Evolutionary conservation across 2,329 filamentous ascomycete genomes (phyloP).

Genomic region (Ophiosphaerella herpotricha): DNA sequence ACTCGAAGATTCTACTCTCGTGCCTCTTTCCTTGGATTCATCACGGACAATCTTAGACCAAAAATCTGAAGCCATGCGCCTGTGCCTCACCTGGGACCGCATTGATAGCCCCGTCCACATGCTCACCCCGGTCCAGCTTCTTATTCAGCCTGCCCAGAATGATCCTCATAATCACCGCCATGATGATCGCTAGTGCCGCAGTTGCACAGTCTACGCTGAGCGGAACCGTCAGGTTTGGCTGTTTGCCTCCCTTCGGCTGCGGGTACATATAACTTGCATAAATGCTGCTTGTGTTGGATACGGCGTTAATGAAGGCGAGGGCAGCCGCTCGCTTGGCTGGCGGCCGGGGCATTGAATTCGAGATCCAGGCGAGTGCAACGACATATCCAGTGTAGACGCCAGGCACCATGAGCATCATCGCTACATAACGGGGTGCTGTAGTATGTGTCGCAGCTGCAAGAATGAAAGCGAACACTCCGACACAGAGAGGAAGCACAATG

Average conservation of each 20-base stretch:
- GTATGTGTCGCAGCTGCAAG: constrained; percentile 66
- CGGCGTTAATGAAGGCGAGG: constrained; percentile 75
- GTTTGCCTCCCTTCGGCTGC: constrained; percentile 42
- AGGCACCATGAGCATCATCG: constrained; percentile 72
- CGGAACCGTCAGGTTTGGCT: constrained; percentile 56
- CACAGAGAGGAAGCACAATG: constrained; percentile 63
- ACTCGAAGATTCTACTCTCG: no score
- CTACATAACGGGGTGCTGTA: constrained; percentile 66
- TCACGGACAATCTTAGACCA: constrained; percentile 50
- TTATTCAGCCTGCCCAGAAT: constrained; percentile 69
- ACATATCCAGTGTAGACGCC: constrained; percentile 66
- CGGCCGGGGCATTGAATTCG: constrained; percentile 74
- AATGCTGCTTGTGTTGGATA: constrained; percentile 71
- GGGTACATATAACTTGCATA: constrained; percentile 73
- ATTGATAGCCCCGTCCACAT: constrained; percentile 59
- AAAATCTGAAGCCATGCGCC: constrained; percentile 69
- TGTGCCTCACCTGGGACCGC: constrained; percentile 60
- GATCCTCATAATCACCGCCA: constrained; percentile 65
- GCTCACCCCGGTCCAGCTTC: constrained; percentile 69
- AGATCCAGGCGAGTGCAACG: constrained; percentile 74
- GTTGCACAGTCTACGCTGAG: constrained; percentile 72
- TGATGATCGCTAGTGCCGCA: constrained; percentile 65
- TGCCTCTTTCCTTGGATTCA: no score
- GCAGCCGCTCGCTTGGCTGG: constrained; percentile 75
- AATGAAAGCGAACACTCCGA: constrained; percentile 69